Base-by-base conservation (phyloP, 139 green algal species). In the Penium margaritaceum region DNA sequence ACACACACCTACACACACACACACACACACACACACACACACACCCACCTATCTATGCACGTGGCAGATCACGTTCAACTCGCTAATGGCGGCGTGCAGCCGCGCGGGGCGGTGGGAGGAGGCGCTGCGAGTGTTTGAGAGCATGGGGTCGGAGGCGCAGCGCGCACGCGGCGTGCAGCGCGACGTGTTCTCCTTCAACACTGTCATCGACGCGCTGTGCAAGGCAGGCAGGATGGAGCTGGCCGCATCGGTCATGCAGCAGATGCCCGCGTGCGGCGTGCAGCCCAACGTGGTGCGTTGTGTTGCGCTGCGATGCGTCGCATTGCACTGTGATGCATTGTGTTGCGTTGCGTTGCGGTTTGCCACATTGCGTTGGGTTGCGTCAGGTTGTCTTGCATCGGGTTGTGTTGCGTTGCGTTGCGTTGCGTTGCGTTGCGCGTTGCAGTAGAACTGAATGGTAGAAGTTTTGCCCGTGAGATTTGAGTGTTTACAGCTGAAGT, bases 21-120 rank as follows among this genome's bases (percentile, higher is more conserved):
- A n/a, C n/a, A n/a, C n/a, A n/a, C n/a, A n/a, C n/a, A n/a, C n/a
- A n/a, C n/a, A n/a, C n/a, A n/a, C n/a, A n/a, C n/a, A n/a, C n/a
- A n/a, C n/a, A n/a, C n/a, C n/a, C n/a, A n/a, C n/a, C n/a, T n/a
- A n/a, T n/a, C n/a, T n/a, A n/a, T n/a, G n/a, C n/a, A n/a, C n/a
- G n/a, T n/a, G n/a, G n/a, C 51, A 76, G 62, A 78, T 78, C 33
- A 78, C 71, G 12, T 78, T 77, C 71, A 78, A 78, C 62, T 78
- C 71, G 34, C 39, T 78, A 9, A 78, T 78, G 36, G 63, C 71
- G 1, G 71, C 77, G 29, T 78, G 71, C 60, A 78, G 71, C 63
- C 33, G 71, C 15, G 71, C 62, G 21, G 71, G 71, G 1, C 71
- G 63, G 37, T 78, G 71, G 71, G 32, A 78, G 27, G 71, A 78